These are phyloP conservation scores for Helianthus tuberosus DNA, from an alignment of 129 eudicot genomes.

Conservation along the genomic window DNA sequence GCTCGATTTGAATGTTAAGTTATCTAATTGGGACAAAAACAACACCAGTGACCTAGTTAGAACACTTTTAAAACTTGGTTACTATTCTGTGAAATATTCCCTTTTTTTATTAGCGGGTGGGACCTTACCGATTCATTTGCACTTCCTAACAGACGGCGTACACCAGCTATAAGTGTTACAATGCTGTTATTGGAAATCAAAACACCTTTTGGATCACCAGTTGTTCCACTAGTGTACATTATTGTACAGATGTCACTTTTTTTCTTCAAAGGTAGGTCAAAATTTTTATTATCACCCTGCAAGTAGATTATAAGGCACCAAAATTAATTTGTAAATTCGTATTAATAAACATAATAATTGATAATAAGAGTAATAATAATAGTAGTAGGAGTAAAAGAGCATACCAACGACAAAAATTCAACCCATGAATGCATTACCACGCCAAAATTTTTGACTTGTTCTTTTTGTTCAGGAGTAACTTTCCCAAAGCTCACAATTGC, in stretches of 20 bases:
- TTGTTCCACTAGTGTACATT: conserved; percentile 99
- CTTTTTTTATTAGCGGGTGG: not conserved
- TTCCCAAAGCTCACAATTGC: conserved; percentile 96
- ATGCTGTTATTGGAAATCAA: conserved; percentile 79
- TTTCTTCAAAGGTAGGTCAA: conserved; percentile 69
- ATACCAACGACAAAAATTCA: conserved; percentile 74
- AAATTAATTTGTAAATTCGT: not conserved
- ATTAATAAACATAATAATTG: not conserved
- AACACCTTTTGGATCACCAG: conserved; percentile 99
- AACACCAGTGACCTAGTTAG: too few species aligned
- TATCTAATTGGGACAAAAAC: too few species aligned
- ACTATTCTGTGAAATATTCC: too few species aligned
- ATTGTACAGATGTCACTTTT: conserved; percentile 93
- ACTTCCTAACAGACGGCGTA: conserved; percentile 59
- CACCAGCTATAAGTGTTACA: conserved; percentile 82
- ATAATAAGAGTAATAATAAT: not conserved
- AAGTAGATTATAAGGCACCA: conserved; percentile 20
- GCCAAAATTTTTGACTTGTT: conserved; percentile 63
- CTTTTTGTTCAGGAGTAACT: conserved; percentile 64
- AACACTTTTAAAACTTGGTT: too few species aligned
- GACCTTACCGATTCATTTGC: conserved; percentile 67
- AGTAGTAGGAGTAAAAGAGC: conserved; percentile 1
- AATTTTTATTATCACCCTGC: conserved; percentile 70
- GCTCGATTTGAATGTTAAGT: too few species aligned
- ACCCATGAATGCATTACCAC: conserved; percentile 75